Base-by-base conservation (phyloP, 306 rosid genomes). In the Datisca glomerata region DNA sequence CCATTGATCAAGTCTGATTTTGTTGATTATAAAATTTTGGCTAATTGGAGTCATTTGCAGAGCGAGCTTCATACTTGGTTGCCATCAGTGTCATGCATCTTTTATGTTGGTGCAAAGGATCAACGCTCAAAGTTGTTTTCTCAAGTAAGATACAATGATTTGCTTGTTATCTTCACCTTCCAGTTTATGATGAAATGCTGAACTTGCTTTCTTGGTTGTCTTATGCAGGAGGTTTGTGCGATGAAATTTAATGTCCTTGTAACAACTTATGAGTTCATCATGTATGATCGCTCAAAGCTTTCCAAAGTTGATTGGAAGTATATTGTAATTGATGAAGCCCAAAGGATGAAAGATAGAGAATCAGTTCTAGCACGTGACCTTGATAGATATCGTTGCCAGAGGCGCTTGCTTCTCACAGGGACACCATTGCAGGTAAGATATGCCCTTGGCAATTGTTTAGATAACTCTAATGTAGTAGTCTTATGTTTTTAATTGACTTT, bases 251-350 rank as follows among this genome's bases (percentile, higher is more conserved):
- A 91, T 71, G 94, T 91, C 66, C 91, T 91, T 36, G 98, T 91
- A 74, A 91, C 98, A 24, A 91, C 98, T 54, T 91, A 91, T 52
- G 98, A 91, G 79, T 91, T 91, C 71, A 91, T 91, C 74, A 91
- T 91, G 98, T 91, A 84, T 60, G 98, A 91, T 58, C 98, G 98
- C 37, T 63, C 98, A 32, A 91, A 84, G 59, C 85, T 91, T 45
- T 91, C 98, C 12, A 91, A 80, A 71, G 51, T 91, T 57, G 96
- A 84, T 55, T 91, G 98, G 98, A 91, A 85, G 63, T 91, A 91
- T 63, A 85, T 91, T 47, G 43, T 91, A 67, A 91, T 91, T 73
- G 98, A 91, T 60, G 98, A 91, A 65, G 98, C 98, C 51, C 98
- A 91, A 43, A 68, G 98, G 70, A 91, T 91, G 98, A 91, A 91